These are phyloP conservation scores for Candida sanyaensis DNA, from an alignment of 1,139 yeast species.

Conservation along the genomic window DNA sequence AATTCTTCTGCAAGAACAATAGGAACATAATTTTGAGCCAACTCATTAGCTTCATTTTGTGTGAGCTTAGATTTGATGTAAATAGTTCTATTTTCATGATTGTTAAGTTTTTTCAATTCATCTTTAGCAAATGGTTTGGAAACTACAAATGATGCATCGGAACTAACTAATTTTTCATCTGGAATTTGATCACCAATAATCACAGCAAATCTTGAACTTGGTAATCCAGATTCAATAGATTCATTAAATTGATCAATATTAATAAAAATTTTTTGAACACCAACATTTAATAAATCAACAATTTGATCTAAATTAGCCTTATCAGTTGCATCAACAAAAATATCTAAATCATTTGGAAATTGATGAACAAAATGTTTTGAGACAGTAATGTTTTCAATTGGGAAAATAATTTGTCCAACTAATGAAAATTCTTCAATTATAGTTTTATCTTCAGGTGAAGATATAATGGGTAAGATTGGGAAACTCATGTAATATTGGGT, in stretches of 20 bases:
- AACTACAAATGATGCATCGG: conserved; percentile 27
- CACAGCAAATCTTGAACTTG: conserved; percentile 58
- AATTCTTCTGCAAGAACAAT: conserved; percentile 44
- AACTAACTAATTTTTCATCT: conserved; percentile 16
- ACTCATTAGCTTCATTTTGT: conserved; percentile 29
- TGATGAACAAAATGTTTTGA: conserved; percentile 38
- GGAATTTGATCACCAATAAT: conserved; percentile 21
- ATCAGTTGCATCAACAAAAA: conserved; percentile 36
- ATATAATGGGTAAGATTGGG: conserved; percentile 45
- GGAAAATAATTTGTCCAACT: conserved; percentile 41
- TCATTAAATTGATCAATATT: conserved; percentile 30
- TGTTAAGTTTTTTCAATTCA: conserved; percentile 20
- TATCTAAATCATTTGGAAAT: conserved; percentile 33
- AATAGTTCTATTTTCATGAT: conserved; percentile 46
- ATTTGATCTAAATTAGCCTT: conserved; percentile 38
- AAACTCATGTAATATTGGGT: conserved; percentile 35
- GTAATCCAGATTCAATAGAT: conserved; percentile 55
- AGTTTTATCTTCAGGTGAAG: conserved; percentile 22
- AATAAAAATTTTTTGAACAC: conserved; percentile 58
- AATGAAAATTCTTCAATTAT: conserved; percentile 31
- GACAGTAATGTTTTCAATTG: conserved; percentile 26
- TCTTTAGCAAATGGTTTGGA: conserved; percentile 16
- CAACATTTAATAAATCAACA: conserved; percentile 64
- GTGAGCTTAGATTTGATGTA: conserved; percentile 28
- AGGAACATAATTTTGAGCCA: conserved; percentile 49